These are phyloP conservation scores for Gnetum montanum DNA, from an alignment of 75 land plant species.

Conservation along the genomic window DNA sequence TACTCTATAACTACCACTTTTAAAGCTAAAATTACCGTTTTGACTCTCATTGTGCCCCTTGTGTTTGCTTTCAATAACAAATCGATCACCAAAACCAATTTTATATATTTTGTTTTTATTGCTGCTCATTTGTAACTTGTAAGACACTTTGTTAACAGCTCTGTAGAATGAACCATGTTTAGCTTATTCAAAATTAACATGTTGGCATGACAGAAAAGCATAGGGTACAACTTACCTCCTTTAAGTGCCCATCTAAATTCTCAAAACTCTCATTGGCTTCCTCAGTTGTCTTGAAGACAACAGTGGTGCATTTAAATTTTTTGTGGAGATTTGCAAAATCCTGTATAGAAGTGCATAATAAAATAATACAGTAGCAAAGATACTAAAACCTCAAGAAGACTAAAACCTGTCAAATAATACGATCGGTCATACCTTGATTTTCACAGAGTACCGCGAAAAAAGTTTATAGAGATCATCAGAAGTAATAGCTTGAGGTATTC, in stretches of 20 bases:
- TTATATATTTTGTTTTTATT: background rate
- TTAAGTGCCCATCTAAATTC: slow-evolving; percentile 25
- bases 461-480: slow-evolving; percentile 30
- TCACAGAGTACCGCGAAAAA: slow-evolving; percentile 35
- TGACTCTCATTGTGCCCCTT: too few relatives aligned
- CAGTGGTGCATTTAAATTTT: slow-evolving; percentile 47
- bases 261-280: slow-evolving; percentile 54
- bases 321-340: too few relatives aligned
- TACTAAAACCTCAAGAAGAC: background rate
- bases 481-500: slow-evolving; percentile 38
- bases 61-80: too few relatives aligned
- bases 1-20: too few relatives aligned
- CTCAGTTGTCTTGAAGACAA: slow-evolving; percentile 32
- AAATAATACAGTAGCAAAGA: too few relatives aligned
- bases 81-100: background rate
- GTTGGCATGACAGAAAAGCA: background rate
- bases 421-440: slow-evolving; percentile 46
- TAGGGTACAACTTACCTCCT: slow-evolving; percentile 24
- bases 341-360: too few relatives aligned
- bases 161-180: slow-evolving; percentile 3
- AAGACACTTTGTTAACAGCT: slow-evolving; percentile 12
- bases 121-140: background rate
- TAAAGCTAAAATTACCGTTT: too few relatives aligned
- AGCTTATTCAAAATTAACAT: background rate
- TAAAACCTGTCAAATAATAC: too few relatives aligned